Evolutionary conservation across 192 early-diverging fungal genomes (phyloP).

Genomic region (Coemansia sp.): DNA sequence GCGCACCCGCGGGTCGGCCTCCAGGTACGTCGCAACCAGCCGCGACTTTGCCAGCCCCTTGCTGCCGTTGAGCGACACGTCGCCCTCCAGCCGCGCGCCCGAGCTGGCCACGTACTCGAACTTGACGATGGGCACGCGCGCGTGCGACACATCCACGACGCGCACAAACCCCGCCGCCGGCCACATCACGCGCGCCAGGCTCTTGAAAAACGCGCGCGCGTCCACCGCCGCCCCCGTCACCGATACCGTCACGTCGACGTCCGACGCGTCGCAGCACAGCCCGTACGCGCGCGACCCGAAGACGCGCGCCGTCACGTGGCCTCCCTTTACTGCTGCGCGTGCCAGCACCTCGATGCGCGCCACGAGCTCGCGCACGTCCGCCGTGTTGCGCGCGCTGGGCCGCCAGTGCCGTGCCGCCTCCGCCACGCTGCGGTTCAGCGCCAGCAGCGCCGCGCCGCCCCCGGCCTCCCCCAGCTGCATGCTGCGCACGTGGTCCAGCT

Average conservation of each 20-base stretch:
- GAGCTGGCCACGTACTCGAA: slow-evolving; percentile 6
- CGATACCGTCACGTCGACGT: slow-evolving; percentile 16
- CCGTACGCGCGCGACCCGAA: slow-evolving; percentile 27
- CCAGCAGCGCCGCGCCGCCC: background rate
- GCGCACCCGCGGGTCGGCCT: slow-evolving; percentile 20
- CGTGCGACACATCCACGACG: slow-evolving; percentile 9
- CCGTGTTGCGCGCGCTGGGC: background rate
- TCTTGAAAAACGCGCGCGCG: background rate
- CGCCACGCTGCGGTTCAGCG: background rate
- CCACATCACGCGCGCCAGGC: background rate
- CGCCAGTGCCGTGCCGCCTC: background rate
- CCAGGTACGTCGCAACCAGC: slow-evolving; percentile 14
- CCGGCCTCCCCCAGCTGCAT: background rate
- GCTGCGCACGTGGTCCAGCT: background rate
- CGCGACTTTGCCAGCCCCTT: slow-evolving; percentile 16
- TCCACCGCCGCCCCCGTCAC: background rate
- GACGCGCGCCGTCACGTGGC: background rate
- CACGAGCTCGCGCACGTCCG: background rate
- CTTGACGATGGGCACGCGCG: slow-evolving; percentile 40
- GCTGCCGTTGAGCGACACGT: slow-evolving; percentile 21
- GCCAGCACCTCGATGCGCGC: background rate
- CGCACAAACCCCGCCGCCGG: background rate
- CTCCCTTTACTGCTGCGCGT: background rate
- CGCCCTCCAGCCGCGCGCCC: slow-evolving; percentile 15
- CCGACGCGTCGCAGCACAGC: slow-evolving; percentile 11